These are phyloP conservation scores for Mycena epipterygia DNA, from an alignment of 768 basidiomycete genomes.

Conservation along the genomic window DNA sequence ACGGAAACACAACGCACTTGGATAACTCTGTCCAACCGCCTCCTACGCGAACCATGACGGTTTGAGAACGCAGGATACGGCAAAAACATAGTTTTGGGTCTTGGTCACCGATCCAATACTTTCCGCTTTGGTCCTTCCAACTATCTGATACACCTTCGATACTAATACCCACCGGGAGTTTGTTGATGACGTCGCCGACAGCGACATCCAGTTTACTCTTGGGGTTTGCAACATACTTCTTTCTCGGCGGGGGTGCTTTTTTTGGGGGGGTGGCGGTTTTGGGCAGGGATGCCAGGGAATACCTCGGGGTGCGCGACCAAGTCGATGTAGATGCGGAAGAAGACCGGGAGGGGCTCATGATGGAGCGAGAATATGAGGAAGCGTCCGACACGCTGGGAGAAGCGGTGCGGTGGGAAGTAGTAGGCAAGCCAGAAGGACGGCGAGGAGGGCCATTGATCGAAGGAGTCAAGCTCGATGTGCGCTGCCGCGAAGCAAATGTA, in stretches of 20 bases:
- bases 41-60: conserved; percentile 96
- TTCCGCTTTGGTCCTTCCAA: conserved; percentile 94
- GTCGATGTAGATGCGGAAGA: conserved; percentile 66
- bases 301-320: conserved; percentile 79
- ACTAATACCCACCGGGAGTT: conserved; percentile 86
- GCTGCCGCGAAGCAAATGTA: conserved; percentile 88
- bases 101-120: conserved; percentile 96
- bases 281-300: conserved; percentile 65
- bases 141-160: conserved; percentile 85
- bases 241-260: conserved; percentile 59
- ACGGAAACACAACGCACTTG: conserved; percentile 66
- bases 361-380: conserved; percentile 64
- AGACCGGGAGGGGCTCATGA: conserved; percentile 53
- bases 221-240: conserved; percentile 88
- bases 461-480: conserved; percentile 75
- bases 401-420: conserved; percentile 53
- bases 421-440: conserved; percentile 48
- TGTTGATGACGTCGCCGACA: conserved; percentile 93
- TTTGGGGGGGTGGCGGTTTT: conserved; percentile 62
- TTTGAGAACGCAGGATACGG: conserved; percentile 90
- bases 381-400: conserved; percentile 78
- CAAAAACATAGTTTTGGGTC: conserved; percentile 94
- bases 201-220: conserved; percentile 93
- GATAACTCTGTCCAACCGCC: conserved; percentile 96
- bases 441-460: conserved; percentile 47